Evolutionary conservation across 2,329 filamentous ascomycete species (phyloP), one percentile per base, ranked within the genome.

Genomic region (Calonectria honghensis): DNA sequence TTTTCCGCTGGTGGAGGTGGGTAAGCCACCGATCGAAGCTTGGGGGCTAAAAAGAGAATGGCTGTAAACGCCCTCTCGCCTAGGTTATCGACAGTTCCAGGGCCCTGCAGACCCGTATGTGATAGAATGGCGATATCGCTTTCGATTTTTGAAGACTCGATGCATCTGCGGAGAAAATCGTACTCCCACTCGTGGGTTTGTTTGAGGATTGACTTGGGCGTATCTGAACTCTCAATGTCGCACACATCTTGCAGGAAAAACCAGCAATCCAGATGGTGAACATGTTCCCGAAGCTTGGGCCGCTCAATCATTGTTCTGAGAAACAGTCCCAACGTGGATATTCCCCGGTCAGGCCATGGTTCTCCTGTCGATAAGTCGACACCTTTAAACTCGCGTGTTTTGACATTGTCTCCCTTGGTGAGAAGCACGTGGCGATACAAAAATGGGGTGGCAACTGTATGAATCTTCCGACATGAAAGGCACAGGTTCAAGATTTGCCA

Each of bases 231-330:
- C 13, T 41, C 18, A 18, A 6, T 3, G 16, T 35, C 18, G 18
- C 39, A 24, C 3, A 63, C n/a, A 27, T 63, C 32, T 29, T 63
- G 57, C 4, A 63, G 24, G 5, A 63, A 63, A 41, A 63, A 63
- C 57, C 57, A 37, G 20, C 57, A 63, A 20, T 63, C 57, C 9
- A 63, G 35, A 16, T 63, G 57, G 10, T 63, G n/a, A 41, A 63
- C 18, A 10, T 29, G 37, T 20, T 27, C 24, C 3, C 57, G 57
- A 63, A 63, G 35, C 3, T 63, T 24, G 2, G 35, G 57, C 1
- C 35, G n/a, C 20, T 63, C 35, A 29, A 63, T 41, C 4, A 63
- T 63, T 63, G 24, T 63, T 29, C 57, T 37, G 4, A 63, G 24
- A 37, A 63, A 63, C 57, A 63, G 16, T 14, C 57, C 37, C 6